Evolutionary conservation across 2,329 filamentous ascomycete genomes (phyloP), one percentile per base, ranked within the genome.

Genomic region (Verruconis gallopava): DNA sequence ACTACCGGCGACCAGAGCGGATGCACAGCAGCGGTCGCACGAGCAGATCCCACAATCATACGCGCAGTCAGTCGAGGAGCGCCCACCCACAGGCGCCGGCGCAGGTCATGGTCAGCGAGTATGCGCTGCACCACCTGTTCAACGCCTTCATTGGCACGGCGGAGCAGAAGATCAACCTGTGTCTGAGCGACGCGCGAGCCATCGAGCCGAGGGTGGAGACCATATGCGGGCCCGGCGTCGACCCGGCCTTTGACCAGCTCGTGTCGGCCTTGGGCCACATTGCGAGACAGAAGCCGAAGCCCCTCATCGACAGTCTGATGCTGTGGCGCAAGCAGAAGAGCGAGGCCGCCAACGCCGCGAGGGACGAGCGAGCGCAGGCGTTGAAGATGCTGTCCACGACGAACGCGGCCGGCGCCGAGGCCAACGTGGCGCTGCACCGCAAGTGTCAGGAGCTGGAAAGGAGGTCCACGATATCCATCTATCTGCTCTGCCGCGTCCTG

Each of bases 241-340:
- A 98, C 57, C 73, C 80, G 2, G 77, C 76, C 9, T 98, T 98
- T 56, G 91, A 98, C 60, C 89, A 96, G 62, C 75, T 94, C 53
- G 93, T 98, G 49, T 78, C 80, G 20, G 91, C 93, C 13, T 71
- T 98, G 30, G 91, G 91, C 3, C 89, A 96, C 57, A 94, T 98
- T 54, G 85, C 89, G 41, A 83, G 85, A 45, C 82, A 88, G 50
- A 93, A 93, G 56, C 93, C 93, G 4, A 96, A 93, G 57, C 84
- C 86, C 4, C 65, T 98, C 40, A 95, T 98, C 53, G 91, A 98
- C 60, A 88, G 85, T 15, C 86, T 98, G 59, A 98, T 98, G 85
- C 73, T 93, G 21, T 98, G 91, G 91, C 79, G 91, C 43, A 96
- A 95, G 61, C 84, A 77, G 49, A 96, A 96, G 65, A 93, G 86